Evolutionary conservation across 192 early-diverging fungal genomes (phyloP).

Genomic region (Backusella mclennaniae): DNA sequence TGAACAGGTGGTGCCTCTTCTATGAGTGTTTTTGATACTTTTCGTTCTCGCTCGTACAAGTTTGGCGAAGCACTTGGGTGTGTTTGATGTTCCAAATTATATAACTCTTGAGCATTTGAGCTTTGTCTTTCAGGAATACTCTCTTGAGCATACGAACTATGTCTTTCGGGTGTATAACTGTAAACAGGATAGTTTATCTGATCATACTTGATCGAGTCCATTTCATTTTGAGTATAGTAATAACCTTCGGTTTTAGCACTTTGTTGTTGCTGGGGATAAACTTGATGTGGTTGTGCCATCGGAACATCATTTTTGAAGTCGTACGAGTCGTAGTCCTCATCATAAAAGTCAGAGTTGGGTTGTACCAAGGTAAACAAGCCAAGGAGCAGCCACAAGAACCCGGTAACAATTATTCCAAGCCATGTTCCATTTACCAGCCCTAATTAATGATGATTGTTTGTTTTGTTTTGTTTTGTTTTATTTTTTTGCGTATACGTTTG

Average conservation of each 20-base stretch:
- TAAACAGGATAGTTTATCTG: neutral
- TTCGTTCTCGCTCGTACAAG: neutral
- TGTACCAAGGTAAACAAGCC: conserved; percentile 9
- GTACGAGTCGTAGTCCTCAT: conserved; percentile 12
- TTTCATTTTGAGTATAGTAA: neutral
- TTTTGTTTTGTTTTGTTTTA: neutral
- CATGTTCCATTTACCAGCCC: conserved; percentile 15
- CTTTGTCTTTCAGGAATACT: neutral
- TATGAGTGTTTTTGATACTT: neutral
- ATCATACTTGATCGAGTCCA: neutral
- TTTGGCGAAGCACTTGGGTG: neutral
- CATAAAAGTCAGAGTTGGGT: neutral
- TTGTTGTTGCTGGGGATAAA: neutral
- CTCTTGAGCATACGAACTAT: neutral
- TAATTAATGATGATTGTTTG: neutral
- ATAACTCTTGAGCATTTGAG: neutral
- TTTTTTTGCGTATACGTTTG: neutral
- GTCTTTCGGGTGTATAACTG: neutral
- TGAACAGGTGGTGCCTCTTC: neutral
- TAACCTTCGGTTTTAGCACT: neutral
- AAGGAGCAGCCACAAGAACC: conserved; percentile 10
- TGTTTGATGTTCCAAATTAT: neutral
- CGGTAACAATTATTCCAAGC: conserved; percentile 2
- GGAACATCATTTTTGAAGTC: conserved; percentile 14
- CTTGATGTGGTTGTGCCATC: conserved; percentile 9